Percentiles rank a stretch among this genome's conserved stretches.
Evolutionary conservation across 75 land plant species (phyloP).

Genomic region (Gnetum montanum): DNA sequence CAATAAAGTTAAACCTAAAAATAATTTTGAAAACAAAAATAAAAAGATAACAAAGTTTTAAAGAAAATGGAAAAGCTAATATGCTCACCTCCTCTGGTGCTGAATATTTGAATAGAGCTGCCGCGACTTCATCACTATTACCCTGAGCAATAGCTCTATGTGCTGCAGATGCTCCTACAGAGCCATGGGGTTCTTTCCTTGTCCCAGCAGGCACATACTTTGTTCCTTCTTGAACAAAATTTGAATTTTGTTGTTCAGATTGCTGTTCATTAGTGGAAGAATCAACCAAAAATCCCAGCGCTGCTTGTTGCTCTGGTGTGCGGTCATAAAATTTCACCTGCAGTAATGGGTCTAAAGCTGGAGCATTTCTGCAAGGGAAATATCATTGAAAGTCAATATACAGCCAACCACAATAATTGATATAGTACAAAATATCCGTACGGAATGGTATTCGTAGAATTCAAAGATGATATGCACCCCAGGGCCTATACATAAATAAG

Average conservation of each 20-base stretch:
- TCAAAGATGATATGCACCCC: too few species aligned
- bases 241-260: background rate
- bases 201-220: slow-evolving; percentile 23
- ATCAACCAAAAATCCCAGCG: slow-evolving; percentile 70
- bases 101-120: slow-evolving; percentile 77
- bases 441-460: too few species aligned
- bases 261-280: slow-evolving; percentile 20
- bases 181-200: slow-evolving; percentile 57
- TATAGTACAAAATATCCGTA: too few species aligned
- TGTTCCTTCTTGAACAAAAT: background rate
- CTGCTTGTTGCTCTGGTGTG: slow-evolving; percentile 75
- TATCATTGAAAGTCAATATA: background rate
- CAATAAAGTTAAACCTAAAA: background rate
- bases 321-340: slow-evolving; percentile 64
- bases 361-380: slow-evolving; percentile 57
- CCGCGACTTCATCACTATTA: slow-evolving; percentile 62
- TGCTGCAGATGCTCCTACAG: slow-evolving; percentile 73
- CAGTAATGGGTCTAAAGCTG: slow-evolving; percentile 62
- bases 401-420: too few species aligned
- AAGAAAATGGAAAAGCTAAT: background rate
- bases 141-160: slow-evolving; percentile 74
- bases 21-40: too few species aligned
- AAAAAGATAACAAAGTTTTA: too few species aligned
- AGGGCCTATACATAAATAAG: too few species aligned
- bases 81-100: slow-evolving; percentile 89